These are phyloP conservation scores for Bauhinia variegata DNA, from an alignment of 306 rosid genomes.

Conservation along the genomic window DNA sequence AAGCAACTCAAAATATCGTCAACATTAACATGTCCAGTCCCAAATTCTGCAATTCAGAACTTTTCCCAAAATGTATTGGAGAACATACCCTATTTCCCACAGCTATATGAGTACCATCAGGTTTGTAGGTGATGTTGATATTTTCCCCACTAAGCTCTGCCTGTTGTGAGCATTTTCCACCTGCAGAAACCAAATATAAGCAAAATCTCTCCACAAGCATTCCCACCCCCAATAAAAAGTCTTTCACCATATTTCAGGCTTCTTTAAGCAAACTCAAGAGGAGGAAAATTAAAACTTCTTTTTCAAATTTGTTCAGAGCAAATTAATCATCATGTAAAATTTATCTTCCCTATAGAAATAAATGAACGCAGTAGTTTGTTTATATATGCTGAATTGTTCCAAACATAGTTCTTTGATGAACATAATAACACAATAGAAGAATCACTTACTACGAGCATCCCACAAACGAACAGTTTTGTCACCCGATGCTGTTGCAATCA, in stretches of 20 bases:
- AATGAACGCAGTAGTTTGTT: constrained; percentile 1
- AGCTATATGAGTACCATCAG: constrained; percentile 90
- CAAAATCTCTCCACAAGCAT: constrained; percentile 12
- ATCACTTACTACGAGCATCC: constrained; percentile 93
- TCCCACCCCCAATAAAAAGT: not conserved
- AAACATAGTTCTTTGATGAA: constrained; percentile 9
- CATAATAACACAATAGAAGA: constrained; percentile 18
- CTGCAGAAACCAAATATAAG: constrained; percentile 49
- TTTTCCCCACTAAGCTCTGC: constrained; percentile 95
- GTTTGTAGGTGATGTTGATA: constrained; percentile 94
- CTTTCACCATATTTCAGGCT: not conserved
- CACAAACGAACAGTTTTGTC: constrained; percentile 94
- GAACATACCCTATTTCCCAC: constrained; percentile 89
- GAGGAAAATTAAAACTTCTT: not conserved
- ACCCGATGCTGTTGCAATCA: constrained; percentile 95
- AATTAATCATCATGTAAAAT: not conserved
- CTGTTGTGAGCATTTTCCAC: constrained; percentile 90
- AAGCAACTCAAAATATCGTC: constrained; percentile 1
- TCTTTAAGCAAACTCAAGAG: constrained; percentile 16
- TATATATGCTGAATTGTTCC: not conserved
- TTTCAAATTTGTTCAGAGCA: constrained; percentile 1
- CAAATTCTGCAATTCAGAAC: constrained; percentile 30
- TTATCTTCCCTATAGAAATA: constrained; percentile 1
- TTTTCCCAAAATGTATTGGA: constrained; percentile 31
- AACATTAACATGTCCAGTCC: constrained; percentile 20